A percentile compares a stretch with the other conserved stretches of the same genome.
phyloP scores from a whole-genome alignment of 2,329 filamentous ascomycete genomes.

The Trichoderma atrobrunneum region DNA sequence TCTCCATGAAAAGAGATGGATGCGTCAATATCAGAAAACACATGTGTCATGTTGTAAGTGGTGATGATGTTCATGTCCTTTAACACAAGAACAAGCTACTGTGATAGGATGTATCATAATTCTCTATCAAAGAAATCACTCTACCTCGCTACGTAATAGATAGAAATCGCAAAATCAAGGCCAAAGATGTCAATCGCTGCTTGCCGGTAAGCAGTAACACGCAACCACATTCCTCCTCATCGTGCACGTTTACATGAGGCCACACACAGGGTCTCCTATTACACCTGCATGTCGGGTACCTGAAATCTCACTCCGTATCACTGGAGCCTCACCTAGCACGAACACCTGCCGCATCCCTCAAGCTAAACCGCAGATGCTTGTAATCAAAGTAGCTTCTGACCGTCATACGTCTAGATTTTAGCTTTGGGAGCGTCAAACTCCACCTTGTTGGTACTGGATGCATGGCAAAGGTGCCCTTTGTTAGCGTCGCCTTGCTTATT shows the following conservation, averaged over 20 bases:
- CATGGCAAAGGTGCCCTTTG: background rate
- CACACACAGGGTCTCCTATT: background rate
- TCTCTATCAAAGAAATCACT: background rate
- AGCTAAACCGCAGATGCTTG: background rate
- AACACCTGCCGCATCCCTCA: background rate
- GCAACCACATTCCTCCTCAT: background rate
- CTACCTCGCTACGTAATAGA: background rate
- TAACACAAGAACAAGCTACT: background rate
- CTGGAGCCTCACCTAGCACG: background rate
- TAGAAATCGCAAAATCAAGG: background rate
- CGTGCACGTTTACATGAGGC: background rate
- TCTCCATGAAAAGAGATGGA: background rate
- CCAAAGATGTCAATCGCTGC: background rate
- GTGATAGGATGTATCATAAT: background rate
- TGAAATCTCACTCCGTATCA: background rate
- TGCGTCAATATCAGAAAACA: background rate
- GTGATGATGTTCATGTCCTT: background rate
- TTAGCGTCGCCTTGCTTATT: background rate
- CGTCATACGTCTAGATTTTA: constrained; percentile 27
- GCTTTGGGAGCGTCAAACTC: constrained; percentile 31
- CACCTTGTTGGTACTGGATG: constrained; percentile 31
- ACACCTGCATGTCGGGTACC: background rate
- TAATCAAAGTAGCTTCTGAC: background rate
- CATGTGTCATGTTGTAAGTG: background rate
- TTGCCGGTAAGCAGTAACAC: background rate